Conservation (phyloP, 805 yeast genomes). For the Phaffomyces thermotolerans region DNA sequence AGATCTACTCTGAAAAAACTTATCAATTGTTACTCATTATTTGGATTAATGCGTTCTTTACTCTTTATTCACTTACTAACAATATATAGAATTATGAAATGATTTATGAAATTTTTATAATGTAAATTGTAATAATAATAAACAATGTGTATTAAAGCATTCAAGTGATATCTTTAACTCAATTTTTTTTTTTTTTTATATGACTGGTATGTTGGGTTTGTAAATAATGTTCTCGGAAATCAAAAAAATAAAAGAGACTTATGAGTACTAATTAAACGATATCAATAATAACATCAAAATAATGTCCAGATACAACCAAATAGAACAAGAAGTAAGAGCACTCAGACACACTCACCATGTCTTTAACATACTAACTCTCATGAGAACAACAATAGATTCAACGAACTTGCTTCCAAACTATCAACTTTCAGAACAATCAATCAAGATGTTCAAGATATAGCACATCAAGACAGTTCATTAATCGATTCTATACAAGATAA, state of each 20-base stretch:
- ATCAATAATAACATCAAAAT: background rate
- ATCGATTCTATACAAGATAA: constrained; percentile 40
- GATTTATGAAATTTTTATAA: too few relatives aligned
- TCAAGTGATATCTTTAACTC: too few relatives aligned
- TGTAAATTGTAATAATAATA: too few relatives aligned
- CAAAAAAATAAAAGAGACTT: background rate
- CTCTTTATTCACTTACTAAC: background rate
- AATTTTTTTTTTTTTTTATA: too few relatives aligned
- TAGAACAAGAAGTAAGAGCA: constrained; percentile 20
- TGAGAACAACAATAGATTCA: constrained; percentile 56
- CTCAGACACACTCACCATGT: background rate
- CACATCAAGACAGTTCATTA: constrained; percentile 43
- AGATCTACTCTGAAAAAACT: constrained; percentile 34
- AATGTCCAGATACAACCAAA: constrained; percentile 26
- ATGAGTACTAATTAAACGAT: background rate
- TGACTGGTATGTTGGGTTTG: too few relatives aligned
- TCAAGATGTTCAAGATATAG: constrained; percentile 58
- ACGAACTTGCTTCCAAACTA: constrained; percentile 57
- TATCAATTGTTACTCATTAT: background rate
- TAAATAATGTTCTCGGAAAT: too few relatives aligned
- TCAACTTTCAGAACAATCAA: constrained; percentile 59
- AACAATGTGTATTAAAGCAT: too few relatives aligned
- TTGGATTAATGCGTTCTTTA: background rate
- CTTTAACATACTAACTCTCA: constrained; percentile 4
- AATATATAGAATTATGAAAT: too few relatives aligned